Conservation (phyloP, 805 yeast species). For the Wickerhamomyces tratensis region DNA sequence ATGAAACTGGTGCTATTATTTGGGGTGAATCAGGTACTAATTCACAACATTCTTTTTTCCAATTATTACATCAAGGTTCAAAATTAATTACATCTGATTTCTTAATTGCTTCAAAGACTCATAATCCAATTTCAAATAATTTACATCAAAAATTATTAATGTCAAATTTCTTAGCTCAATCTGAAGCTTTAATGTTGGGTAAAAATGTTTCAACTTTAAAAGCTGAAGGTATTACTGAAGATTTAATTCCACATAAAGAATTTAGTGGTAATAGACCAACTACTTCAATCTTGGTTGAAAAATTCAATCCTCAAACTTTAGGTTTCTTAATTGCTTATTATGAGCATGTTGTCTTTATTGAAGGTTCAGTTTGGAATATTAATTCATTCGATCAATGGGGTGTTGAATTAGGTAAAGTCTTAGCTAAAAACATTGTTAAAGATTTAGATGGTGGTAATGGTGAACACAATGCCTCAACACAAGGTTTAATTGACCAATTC, state of each 20-base stretch:
- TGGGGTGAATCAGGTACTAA: slow-evolving; percentile 99
- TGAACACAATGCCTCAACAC: slow-evolving; percentile 85
- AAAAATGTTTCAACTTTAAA: slow-evolving; percentile 77
- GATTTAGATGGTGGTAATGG: slow-evolving; percentile 67
- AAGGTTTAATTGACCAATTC: slow-evolving; percentile 90
- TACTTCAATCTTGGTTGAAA: slow-evolving; percentile 90
- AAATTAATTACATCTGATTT: slow-evolving; percentile 96
- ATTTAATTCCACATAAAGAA: slow-evolving; percentile 87
- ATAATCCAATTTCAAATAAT: slow-evolving; percentile 92
- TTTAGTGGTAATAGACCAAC: slow-evolving; percentile 99
- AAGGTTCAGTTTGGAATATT: slow-evolving; percentile 99
- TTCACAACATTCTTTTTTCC: slow-evolving; percentile 99
- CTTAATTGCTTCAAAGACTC: slow-evolving; percentile 94
- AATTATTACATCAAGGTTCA: slow-evolving; percentile 98
- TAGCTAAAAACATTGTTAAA: slow-evolving; percentile 90
- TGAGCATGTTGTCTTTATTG: slow-evolving; percentile 94
- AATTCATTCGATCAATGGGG: slow-evolving; percentile 99
- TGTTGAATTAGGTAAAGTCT: slow-evolving; percentile 96
- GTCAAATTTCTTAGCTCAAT: slow-evolving; percentile 97
- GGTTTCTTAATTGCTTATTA: slow-evolving; percentile 97
- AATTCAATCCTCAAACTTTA: slow-evolving; percentile 91
- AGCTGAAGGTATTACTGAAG: slow-evolving; percentile 83
- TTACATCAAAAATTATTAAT: slow-evolving; percentile 97
- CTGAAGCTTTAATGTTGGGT: slow-evolving; percentile 96
- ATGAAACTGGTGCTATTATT: slow-evolving; percentile 91